Evolutionary conservation across 306 rosid species (phyloP).

Genomic region (Hippophae tibetana): DNA sequence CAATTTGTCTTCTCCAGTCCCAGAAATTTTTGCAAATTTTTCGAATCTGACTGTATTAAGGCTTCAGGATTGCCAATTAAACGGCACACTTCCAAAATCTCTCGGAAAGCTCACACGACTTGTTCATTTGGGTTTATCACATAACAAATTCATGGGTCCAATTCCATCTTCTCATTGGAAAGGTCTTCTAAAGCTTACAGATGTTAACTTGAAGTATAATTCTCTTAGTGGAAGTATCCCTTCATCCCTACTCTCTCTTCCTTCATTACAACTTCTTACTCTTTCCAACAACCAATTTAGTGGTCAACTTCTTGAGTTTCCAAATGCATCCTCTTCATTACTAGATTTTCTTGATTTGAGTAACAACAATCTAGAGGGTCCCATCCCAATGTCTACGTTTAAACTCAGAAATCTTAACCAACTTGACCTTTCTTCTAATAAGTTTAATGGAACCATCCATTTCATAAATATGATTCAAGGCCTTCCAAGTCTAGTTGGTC

Average conservation of each 20-base stretch:
- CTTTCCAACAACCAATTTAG: background rate
- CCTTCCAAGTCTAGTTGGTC: conserved; percentile 2
- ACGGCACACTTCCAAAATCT: conserved; percentile 22
- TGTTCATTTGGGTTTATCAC: conserved; percentile 4
- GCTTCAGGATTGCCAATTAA: background rate
- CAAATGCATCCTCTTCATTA: background rate
- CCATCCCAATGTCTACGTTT: background rate
- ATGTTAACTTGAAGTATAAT: no score
- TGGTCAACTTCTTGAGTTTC: background rate
- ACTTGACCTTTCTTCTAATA: conserved; percentile 29
- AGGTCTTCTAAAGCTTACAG: no score
- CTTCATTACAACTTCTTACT: no score
- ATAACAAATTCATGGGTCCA: no score
- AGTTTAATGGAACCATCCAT: conserved; percentile 22
- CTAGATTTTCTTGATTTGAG: background rate
- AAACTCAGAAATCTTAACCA: background rate
- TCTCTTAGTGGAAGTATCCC: background rate
- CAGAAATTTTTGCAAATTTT: background rate
- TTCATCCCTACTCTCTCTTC: no score
- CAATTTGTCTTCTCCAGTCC: background rate
- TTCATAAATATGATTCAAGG: conserved; percentile 10
- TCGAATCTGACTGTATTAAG: conserved; percentile 11
- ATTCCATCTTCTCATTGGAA: no score
- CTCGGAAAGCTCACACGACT: background rate
- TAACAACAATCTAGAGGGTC: background rate